Base-by-base conservation (phyloP, 1,284 basidiomycete genomes). In the Fomes fomentarius region DNA sequence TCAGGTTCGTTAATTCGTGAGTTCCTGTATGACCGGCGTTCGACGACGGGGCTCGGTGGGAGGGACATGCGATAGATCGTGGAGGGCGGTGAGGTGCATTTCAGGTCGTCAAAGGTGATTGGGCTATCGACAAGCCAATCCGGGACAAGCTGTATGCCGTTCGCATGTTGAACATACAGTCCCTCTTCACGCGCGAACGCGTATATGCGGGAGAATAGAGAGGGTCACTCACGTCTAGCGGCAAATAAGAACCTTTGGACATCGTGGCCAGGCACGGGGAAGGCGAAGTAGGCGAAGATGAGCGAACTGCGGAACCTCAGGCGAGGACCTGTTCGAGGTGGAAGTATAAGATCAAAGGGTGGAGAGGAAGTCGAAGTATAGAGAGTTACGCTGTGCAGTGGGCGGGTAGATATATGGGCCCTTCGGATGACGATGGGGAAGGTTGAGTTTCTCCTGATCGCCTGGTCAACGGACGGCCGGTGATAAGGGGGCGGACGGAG, bases 31-130 rank as follows among this genome's bases (percentile, higher is more conserved):
- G 28, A 30, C 12, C 28, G 6, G 28, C 28, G 28, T 12, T 30
- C 28, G 7, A 12, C 28, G 25, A 46, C 22, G 26, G 39, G 59
- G 40, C 34, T 47, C 9, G 49, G 19, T 5, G 49, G 38, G 35
- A 61, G 52, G 33, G 60, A 56, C 56, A 61, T 55, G 54, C 60
- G 60, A 50, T 54, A 62, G 49, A 62, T 56, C 7, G 60, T 62
- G 11, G 57, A 54, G 22, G 57, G 57, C 6, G 57, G 51, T 15
- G 54, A 54, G 14, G 54, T 55, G 45, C 50, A 55, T 5, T 51
- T 52, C 38, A 61, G 46, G 60, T 61, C 60, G 38, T 58, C 60
- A 38, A 57, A 52, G 1, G 56, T 61, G 46, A 61, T 54, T 4
- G 60, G 60, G 40, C 56, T 56, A 19, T 61, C 56, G n/a, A 50